Evolutionary conservation across 192 early-diverging fungal species (phyloP), one percentile per base, ranked within the genome.

Genomic region (Coemansia sp.): DNA sequence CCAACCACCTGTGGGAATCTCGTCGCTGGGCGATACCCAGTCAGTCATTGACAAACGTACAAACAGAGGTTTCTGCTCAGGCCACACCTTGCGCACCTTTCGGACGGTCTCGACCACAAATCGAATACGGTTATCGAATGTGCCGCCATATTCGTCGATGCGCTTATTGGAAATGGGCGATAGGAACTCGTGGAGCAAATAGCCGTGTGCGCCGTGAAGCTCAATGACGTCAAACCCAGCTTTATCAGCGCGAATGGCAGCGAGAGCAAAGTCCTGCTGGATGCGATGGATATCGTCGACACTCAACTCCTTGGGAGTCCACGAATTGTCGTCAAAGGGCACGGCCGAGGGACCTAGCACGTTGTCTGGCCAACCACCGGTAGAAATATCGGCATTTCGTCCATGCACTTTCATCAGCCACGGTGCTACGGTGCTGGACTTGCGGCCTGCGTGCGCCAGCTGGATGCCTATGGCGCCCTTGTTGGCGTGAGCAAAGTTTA

Each of bases 201-300:
- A 98, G 9, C 97, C 96, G 76, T 98, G 94, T 2, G 96, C 94
- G 56, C 80, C 87, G 62, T 97, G 95, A 24, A 98, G 81, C 77
- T 98, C 96, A 31, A 97, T 76, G n/a, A 89, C 89, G 61, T 96
- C 93, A 73, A 95, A 93, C 4, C 93, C 93, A 4, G 94, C 95
- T 62, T 87, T 80, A 36, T 85, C 73, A 0, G 96, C 92, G 34
- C 92, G 88, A 36, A 64, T 69, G 1, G 94, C 89, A 36, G 91
- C 88, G 19, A 83, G 66, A 8, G 64, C 88, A 78, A 89, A 98
- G 29, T 84, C 79, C 10, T 85, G 57, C 11, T 88, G 77, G 59
- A 92, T 79, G 5, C 78, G 63, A 11, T 86, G 75, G 64, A 98
- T 95, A 50, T 92, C 88, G 13, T 75, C 85, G 3, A 90, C 59